phyloP scores from a whole-genome alignment of 305 asterid species.

The Plantago coronopus region DNA sequence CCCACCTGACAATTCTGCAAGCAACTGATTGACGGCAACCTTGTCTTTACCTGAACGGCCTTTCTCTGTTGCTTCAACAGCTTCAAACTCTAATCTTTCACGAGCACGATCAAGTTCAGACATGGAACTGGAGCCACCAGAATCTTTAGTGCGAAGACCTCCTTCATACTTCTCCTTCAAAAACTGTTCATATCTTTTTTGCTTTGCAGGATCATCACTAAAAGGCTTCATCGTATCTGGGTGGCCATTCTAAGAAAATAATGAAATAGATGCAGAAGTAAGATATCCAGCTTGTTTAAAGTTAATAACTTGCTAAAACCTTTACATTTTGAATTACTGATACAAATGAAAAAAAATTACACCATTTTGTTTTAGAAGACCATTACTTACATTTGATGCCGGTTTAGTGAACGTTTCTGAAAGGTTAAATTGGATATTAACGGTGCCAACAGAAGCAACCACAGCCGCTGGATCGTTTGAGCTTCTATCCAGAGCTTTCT shows the following conservation, averaged over 20 bases:
- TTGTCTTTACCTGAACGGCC: conserved; percentile 47
- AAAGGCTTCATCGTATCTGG: conserved; percentile 60
- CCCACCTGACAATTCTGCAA: conserved; percentile 41
- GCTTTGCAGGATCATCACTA: conserved; percentile 73
- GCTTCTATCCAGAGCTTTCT: conserved; percentile 72
- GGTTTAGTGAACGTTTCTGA: conserved; percentile 83
- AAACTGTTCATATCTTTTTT: conserved; percentile 88
- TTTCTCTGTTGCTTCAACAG: conserved; percentile 58
- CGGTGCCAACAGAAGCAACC: conserved; percentile 48
- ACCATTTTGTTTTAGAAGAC: conserved; percentile 1
- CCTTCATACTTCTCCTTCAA: conserved; percentile 93
- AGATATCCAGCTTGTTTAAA: conserved; percentile 4
- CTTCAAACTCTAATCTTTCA: conserved; percentile 87
- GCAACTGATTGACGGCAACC: conserved; percentile 42
- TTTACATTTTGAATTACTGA: not conserved
- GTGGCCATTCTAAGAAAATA: conserved; percentile 45
- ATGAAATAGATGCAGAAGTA: conserved; percentile 17
- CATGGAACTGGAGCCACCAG: conserved; percentile 82
- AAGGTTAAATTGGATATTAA: conserved; percentile 65
- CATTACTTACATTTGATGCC: conserved; percentile 59
- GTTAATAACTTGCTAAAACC: not conserved
- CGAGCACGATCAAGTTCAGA: conserved; percentile 98
- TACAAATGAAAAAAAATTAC: conserved; percentile 1
- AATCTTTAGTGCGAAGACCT: conserved; percentile 82
- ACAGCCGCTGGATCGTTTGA: conserved; percentile 44